phyloP scores from a whole-genome alignment of 2,329 filamentous ascomycete genomes.

The Hymenoscyphus scutula region DNA sequence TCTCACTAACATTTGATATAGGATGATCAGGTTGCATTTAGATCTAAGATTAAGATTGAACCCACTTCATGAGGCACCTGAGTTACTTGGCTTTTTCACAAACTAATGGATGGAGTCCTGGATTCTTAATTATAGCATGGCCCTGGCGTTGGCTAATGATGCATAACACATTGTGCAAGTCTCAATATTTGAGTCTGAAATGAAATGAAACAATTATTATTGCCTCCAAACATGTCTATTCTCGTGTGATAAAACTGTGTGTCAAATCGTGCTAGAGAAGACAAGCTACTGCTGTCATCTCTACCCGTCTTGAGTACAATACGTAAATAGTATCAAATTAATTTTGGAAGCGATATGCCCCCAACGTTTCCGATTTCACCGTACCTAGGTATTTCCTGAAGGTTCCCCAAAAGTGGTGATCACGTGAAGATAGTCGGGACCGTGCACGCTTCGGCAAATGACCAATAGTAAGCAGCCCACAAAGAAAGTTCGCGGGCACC shows the following conservation, averaged over 20 bases:
- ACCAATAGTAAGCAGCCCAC: not conserved
- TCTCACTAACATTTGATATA: constrained; percentile 10
- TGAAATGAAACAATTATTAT: not conserved
- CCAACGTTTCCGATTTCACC: too few relatives aligned
- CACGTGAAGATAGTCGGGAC: too few relatives aligned
- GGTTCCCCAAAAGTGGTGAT: too few relatives aligned
- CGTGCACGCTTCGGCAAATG: not conserved
- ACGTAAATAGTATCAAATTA: too few relatives aligned
- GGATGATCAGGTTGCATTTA: constrained; percentile 32
- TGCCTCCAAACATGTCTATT: not conserved
- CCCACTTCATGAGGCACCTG: constrained; percentile 15
- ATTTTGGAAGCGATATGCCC: too few relatives aligned
- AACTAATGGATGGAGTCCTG: not conserved
- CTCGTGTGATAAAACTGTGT: too few relatives aligned
- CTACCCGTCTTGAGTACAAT: too few relatives aligned
- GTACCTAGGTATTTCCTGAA: too few relatives aligned
- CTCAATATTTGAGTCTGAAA: not conserved
- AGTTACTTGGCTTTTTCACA: not conserved
- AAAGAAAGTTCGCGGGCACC: constrained; percentile 16
- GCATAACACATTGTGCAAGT: not conserved
- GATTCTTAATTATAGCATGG: constrained; percentile 10
- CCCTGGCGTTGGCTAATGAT: constrained; percentile 13
- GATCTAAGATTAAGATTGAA: constrained; percentile 35
- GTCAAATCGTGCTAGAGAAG: too few relatives aligned
- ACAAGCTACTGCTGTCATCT: too few relatives aligned